These are phyloP conservation scores for Sarocladiaceae sp. DNA, from an alignment of 2,329 filamentous ascomycete genomes.

Conservation along the genomic window DNA sequence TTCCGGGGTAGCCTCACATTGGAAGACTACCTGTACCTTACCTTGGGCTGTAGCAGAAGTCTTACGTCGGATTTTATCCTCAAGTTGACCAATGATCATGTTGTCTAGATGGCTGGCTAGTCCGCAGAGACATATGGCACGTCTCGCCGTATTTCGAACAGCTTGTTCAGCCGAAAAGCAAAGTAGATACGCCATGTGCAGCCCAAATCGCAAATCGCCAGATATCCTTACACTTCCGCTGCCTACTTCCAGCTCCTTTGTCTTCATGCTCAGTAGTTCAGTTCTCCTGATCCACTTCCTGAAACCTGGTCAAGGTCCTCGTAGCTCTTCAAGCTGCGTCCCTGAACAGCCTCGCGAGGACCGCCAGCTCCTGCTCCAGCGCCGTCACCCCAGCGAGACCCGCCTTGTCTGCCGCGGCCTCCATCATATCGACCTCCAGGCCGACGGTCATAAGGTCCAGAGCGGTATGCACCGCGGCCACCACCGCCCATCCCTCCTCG, in stretches of 20 bases:
- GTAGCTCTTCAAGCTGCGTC: constrained; percentile 90
- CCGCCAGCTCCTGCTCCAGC: constrained; percentile 73
- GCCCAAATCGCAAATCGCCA: background rate
- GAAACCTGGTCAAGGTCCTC: constrained; percentile 90
- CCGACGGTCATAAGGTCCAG: constrained; percentile 70
- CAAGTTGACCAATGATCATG: no score
- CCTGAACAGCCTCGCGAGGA: constrained; percentile 85
- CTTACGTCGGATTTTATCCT: no score
- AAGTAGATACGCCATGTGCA: constrained; percentile 1
- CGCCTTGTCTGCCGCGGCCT: constrained; percentile 43
- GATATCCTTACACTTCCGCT: constrained; percentile 8
- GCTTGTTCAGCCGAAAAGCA: background rate
- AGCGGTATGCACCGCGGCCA: constrained; percentile 50
- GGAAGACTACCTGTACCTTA: no score
- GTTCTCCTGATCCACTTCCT: constrained; percentile 67
- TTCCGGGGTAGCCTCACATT: constrained; percentile 7
- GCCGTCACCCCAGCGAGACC: constrained; percentile 65
- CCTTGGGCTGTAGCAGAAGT: no score
- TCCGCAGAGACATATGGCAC: background rate
- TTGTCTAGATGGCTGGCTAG: no score
- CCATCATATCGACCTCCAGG: constrained; percentile 47
- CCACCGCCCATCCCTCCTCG: constrained; percentile 53
- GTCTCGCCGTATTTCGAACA: background rate
- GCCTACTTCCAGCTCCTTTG: background rate
- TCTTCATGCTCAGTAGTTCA: constrained; percentile 68